Evolutionary conservation across 805 yeast species (phyloP).

Genomic region (Komagataella pastoris): DNA sequence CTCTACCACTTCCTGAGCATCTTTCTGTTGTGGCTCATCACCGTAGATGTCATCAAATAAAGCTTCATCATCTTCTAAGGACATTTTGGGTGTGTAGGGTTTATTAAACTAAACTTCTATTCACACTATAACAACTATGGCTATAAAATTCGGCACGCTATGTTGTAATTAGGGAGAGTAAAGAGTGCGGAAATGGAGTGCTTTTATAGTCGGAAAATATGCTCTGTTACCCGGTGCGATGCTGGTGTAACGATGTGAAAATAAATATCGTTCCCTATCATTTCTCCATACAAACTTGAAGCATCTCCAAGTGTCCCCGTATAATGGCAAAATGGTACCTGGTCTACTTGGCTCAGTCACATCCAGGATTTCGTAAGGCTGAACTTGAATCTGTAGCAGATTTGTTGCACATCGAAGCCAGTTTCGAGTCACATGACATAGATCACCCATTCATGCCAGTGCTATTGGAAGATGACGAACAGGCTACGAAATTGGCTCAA

Average conservation of each 20-base stretch:
- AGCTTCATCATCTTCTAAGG: slow-evolving; percentile 87
- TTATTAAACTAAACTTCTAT: background rate
- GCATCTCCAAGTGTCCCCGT: background rate
- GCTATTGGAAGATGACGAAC: slow-evolving; percentile 48
- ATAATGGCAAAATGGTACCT: slow-evolving; percentile 42
- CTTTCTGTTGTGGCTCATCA: slow-evolving; percentile 1
- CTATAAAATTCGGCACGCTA: background rate
- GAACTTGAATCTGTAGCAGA: slow-evolving; percentile 81
- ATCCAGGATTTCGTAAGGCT: slow-evolving; percentile 63
- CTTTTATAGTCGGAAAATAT: background rate
- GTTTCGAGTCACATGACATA: slow-evolving; percentile 44
- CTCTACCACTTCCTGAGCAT: slow-evolving; percentile 12
- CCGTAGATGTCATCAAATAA: slow-evolving; percentile 70
- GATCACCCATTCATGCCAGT: slow-evolving; percentile 62
- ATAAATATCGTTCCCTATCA: background rate
- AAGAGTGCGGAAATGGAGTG: background rate
- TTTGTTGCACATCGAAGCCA: slow-evolving; percentile 39
- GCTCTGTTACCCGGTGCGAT: background rate
- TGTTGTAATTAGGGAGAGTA: background rate
- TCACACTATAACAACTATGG: slow-evolving; percentile 1
- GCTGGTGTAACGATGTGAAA: background rate
- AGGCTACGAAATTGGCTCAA: slow-evolving; percentile 48
- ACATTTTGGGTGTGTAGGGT: slow-evolving; percentile 24
- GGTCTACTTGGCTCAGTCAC: slow-evolving; percentile 77
- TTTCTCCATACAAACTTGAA: background rate